Base-by-base conservation (phyloP, 148 eudicot genomes). In the Amaranthus palmeri region DNA sequence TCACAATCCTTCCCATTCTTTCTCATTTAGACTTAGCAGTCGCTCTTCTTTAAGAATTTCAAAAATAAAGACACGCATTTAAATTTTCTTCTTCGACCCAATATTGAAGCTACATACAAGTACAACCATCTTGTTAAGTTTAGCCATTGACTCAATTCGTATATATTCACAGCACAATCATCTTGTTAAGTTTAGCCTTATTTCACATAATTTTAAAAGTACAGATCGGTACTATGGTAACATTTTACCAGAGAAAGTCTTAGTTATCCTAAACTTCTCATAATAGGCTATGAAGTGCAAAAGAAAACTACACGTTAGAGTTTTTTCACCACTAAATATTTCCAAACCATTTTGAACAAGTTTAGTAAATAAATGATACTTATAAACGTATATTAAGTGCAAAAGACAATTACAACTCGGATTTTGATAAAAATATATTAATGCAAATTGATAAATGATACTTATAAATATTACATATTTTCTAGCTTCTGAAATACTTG, bases 191-290 rank as follows among this genome's bases (percentile, higher is more conserved):
- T 61, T 47, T 54, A 69, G 61, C 43, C 44, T 55, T 3, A 69
- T 69, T 69, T 69, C 62, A 68, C 50, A 68, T 12, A 53, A 9
- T 54, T 68, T 68, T 68, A n/a, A 68, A 68, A 68, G 54, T 68
- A 68, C 36, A 68, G 54, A 42, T 68, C 54, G 36, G 2, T 12
- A 49, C 13, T 0, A 60, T 59, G 10, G 54, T 63, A 45, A 56
- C 56, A 3, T 57, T 18, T 70, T 17, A 10, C 64, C 53, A 3
- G 46, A 18, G 47, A 57, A 57, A 18, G 15, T 54, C 1, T 70
- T 53, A n/a, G 51, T 71, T 71, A 36, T 51, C 66, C 1, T 25
- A 25, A 1, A 25, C 36, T 25, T 2, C 66, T 59, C n/a, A n/a
- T n/a, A n/a, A n/a, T n/a, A n/a, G 63, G 62, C 14, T 14, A 43